These are phyloP conservation scores for Isabelozyma rhagii DNA, from an alignment of 805 yeast genomes.

Conservation along the genomic window DNA sequence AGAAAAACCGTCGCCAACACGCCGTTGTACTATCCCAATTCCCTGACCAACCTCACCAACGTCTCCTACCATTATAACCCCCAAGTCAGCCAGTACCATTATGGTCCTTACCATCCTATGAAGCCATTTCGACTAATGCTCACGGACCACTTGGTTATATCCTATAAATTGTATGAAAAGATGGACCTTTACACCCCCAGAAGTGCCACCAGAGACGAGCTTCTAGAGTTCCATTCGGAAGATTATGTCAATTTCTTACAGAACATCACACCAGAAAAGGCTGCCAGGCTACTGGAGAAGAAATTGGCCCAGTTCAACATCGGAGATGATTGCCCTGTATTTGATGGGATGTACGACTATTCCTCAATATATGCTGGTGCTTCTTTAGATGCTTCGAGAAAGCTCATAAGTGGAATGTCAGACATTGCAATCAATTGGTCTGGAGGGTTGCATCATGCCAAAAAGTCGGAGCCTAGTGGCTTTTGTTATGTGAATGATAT, in stretches of 20 bases:
- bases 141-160: constrained; percentile 85
- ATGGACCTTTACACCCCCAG: constrained; percentile 90
- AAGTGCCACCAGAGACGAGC: constrained; percentile 76
- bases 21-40: constrained; percentile 28
- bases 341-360: constrained; percentile 92
- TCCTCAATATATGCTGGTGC: constrained; percentile 91
- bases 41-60: constrained; percentile 39
- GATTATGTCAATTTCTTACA: constrained; percentile 81
- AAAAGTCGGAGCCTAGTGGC: constrained; percentile 90
- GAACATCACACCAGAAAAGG: constrained; percentile 72
- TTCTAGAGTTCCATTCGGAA: constrained; percentile 77
- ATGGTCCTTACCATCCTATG: constrained; percentile 97
- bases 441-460: constrained; percentile 96
- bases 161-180: constrained; percentile 79
- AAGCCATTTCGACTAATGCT: constrained; percentile 92
- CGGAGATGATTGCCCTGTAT: constrained; percentile 92
- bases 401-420: constrained; percentile 78
- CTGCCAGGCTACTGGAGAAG: constrained; percentile 53
- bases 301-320: constrained; percentile 72
- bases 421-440: constrained; percentile 96
- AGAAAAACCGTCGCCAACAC: constrained; percentile 26
- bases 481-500: constrained; percentile 95
- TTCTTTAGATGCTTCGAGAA: constrained; percentile 86
- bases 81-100: constrained; percentile 75
- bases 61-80: constrained; percentile 91